Evolutionary conservation across 225 moss, liverwort and hornwort species (phyloP).

Genomic region (Neckera pumila): DNA sequence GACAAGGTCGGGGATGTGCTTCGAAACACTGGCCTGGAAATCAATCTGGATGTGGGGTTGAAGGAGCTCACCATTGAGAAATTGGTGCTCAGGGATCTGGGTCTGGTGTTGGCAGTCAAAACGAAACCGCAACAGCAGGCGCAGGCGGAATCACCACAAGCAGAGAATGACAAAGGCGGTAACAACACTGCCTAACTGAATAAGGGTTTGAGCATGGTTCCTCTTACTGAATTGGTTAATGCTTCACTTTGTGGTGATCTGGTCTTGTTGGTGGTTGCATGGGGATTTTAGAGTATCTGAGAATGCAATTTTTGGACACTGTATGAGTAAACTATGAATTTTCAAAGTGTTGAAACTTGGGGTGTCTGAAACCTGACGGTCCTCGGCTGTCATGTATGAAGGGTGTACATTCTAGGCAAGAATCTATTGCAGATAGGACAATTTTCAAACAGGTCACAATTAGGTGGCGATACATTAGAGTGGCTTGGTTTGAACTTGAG

Average conservation of each 20-base stretch:
- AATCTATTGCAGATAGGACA: not conserved
- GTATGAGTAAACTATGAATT: not conserved
- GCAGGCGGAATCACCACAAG: too few relatives aligned
- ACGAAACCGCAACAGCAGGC: not conserved
- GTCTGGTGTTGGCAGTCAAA: not conserved
- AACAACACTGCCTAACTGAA: not conserved
- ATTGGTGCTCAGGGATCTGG: not conserved
- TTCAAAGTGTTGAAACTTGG: not conserved
- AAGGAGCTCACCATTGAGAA: not conserved
- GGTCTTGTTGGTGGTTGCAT: not conserved
- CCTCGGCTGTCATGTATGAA: not conserved
- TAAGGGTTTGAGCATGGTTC: not conserved
- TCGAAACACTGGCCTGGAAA: not conserved
- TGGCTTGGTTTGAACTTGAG: not conserved
- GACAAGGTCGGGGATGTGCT: not conserved
- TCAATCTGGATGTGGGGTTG: not conserved
- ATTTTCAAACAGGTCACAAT: rapidly evolving
- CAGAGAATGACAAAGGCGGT: not conserved
- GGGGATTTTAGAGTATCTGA: not conserved
- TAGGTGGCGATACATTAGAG: too few relatives aligned
- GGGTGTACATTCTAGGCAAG: too few relatives aligned
- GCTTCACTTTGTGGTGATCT: too few relatives aligned
- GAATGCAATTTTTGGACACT: not conserved
- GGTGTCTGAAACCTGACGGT: rapidly evolving
- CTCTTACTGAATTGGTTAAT: not conserved